These are phyloP conservation scores for Acanthamoeba healyi DNA, from an alignment of 208 protist genomes.

Conservation along the genomic window DNA sequence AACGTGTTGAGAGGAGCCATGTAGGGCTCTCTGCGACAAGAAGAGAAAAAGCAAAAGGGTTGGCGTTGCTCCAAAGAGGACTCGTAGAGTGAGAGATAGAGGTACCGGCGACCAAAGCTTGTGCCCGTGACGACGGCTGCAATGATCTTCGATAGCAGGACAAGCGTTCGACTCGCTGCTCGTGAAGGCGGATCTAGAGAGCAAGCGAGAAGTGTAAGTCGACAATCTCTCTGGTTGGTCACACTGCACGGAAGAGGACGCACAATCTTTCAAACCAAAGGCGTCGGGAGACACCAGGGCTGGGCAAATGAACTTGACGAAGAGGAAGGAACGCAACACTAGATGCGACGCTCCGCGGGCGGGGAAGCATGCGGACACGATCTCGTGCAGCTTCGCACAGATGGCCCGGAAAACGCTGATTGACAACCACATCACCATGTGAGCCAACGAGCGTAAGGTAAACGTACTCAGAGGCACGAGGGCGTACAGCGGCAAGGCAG, in stretches of 20 bases:
- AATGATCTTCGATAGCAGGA: slow-evolving; percentile 62
- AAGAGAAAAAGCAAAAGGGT: neutral
- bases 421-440: too few species aligned
- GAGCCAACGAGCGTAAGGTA: too few species aligned
- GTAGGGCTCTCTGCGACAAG: neutral
- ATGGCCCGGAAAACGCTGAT: slow-evolving; percentile 57
- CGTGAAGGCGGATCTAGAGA: neutral
- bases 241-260: neutral
- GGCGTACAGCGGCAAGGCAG: slow-evolving; percentile 43
- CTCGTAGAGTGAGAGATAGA: neutral
- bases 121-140: slow-evolving; percentile 60
- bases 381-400: slow-evolving; percentile 69
- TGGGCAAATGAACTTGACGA: slow-evolving; percentile 70
- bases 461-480: too few species aligned
- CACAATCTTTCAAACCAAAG: slow-evolving; percentile 61
- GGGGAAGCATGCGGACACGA: slow-evolving; percentile 68
- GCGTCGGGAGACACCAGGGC: slow-evolving; percentile 62
- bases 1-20: slow-evolving; percentile 26
- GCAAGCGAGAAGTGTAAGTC: too few species aligned
- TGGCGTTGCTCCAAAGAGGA: neutral
- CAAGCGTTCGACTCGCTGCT: slow-evolving; percentile 10
- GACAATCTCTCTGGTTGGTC: too few species aligned
- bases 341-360: slow-evolving; percentile 13
- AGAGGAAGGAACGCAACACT: slow-evolving; percentile 71
- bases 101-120: neutral